Base-by-base conservation (phyloP, 768 basidiomycete genomes). In the Tylopilus plumbeoviolaceoides region DNA sequence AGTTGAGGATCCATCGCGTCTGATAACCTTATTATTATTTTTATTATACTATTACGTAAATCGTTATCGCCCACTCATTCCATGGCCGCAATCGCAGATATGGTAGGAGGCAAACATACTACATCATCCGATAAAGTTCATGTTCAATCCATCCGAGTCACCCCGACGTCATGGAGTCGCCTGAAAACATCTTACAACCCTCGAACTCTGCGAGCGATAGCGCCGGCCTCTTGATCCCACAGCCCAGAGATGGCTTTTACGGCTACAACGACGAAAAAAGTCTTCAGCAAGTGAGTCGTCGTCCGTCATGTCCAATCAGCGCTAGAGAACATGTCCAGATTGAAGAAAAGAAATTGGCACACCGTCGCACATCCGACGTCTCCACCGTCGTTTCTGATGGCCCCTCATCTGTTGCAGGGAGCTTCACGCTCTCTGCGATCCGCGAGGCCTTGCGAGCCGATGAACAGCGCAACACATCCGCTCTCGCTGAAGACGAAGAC, bases 231-330 rank as follows among this genome's bases (percentile, higher is more conserved):
- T 58, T 70, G 39, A 69, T 72, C 18, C 72, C 75, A 9, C 77
- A 85, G 59, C 68, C 81, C 4, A 78, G 80, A 57, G 87, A 90
- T 62, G 87, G 84, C 0, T 91, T 83, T 69, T 92, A 87, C 65
- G 84, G 84, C 9, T 92, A 92, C 67, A 74, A 74, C 20, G 88
- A 92, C 59, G 91, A 91, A 71, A 87, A 85, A 62, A 83, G 72
- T 33, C 75, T 87, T 28, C 83, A 84, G 60, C 86, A 89, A 58
- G 89, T 89, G 72, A 57, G 80, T 76, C 20, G 21, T 51, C 21
- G 39, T 20, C 25, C 31, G 44, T 35, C 41, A 48, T 45, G 23
- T 55, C 44, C 21, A 30, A 39, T 40, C 47, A 48, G 25, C 39
- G 20, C 44, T 50, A 44, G 20, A 51, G 28, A 51, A 45, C n/a